A percentile compares a stretch with the other conserved stretches of the same genome.
phyloP scores from a whole-genome alignment of 2,329 filamentous ascomycete genomes.

The Colletotrichum incanum region DNA sequence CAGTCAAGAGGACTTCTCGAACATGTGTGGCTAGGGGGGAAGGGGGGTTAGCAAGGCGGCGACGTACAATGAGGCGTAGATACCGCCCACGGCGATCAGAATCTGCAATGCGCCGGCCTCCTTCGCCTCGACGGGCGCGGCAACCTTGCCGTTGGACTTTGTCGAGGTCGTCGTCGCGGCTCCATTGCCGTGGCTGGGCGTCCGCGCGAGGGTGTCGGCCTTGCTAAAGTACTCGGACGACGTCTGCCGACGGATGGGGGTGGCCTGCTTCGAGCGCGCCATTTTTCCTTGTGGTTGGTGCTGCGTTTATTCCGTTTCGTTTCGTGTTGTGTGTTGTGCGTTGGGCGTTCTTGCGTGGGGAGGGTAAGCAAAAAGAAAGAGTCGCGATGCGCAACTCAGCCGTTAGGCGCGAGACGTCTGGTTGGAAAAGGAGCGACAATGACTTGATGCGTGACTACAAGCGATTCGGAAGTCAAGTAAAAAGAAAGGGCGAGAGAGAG shows the following conservation, averaged over 20 bases:
- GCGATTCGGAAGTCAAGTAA: background rate
- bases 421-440: background rate
- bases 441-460: background rate
- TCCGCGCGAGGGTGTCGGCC: constrained; percentile 53
- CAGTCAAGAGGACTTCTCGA: constrained; percentile 3
- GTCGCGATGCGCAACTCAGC: background rate
- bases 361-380: background rate
- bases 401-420: background rate
- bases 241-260: constrained; percentile 74
- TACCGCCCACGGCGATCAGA: constrained; percentile 90
- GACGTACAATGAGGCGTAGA: constrained; percentile 94
- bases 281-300: constrained; percentile 58
- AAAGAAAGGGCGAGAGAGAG: background rate
- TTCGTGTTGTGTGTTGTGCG: background rate
- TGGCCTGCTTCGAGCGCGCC: constrained; percentile 80
- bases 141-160: constrained; percentile 50
- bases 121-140: constrained; percentile 49
- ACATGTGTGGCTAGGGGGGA: background rate
- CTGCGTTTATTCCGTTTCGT: background rate
- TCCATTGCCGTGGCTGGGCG: constrained; percentile 51
- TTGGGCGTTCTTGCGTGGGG: background rate
- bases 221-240: constrained; percentile 78
- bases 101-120: constrained; percentile 82
- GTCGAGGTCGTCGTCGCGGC: constrained; percentile 37
- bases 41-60: background rate